Evolutionary conservation across 495 filamentous ascomycete genomes (phyloP).

Genomic region (Trichoderma parareesei): DNA sequence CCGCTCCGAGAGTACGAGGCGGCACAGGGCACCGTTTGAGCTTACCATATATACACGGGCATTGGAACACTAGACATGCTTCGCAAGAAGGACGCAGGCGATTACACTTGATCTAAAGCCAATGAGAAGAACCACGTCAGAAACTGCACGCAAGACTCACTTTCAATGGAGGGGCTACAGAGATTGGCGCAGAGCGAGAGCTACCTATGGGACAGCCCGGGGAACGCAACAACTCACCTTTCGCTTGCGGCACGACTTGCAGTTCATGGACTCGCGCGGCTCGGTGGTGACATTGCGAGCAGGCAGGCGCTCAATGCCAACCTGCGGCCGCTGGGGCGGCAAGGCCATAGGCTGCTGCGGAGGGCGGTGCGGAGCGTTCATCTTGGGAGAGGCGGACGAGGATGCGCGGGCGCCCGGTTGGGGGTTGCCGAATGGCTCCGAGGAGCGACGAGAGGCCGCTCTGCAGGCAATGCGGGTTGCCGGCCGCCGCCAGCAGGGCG

Average conservation of each 20-base stretch:
- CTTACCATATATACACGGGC: conserved; percentile 80
- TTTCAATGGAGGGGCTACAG: background rate
- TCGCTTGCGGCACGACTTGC: conserved; percentile 83
- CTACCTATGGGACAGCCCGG: background rate
- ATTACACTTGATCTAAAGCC: conserved; percentile 78
- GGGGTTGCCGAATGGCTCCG: background rate
- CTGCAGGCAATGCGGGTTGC: background rate
- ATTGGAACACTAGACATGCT: conserved; percentile 81
- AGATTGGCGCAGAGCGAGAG: background rate
- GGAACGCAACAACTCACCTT: conserved; percentile 46
- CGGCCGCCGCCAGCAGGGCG: no score
- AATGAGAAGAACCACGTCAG: background rate
- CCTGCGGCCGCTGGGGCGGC: conserved; percentile 57
- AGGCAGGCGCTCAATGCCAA: conserved; percentile 77
- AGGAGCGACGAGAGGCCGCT: background rate
- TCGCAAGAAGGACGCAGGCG: conserved; percentile 75
- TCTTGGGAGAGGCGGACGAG: background rate
- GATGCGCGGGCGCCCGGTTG: background rate
- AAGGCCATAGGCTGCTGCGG: conserved; percentile 37
- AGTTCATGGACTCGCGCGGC: conserved; percentile 85
- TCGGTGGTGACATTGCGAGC: conserved; percentile 64
- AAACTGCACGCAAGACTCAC: background rate
- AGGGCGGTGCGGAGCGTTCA: conserved; percentile 5
- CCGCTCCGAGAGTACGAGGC: background rate
- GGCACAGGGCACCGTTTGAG: conserved; percentile 8